Evolutionary conservation across 805 yeast genomes (phyloP).

Genomic region (Candida vaughaniae): DNA sequence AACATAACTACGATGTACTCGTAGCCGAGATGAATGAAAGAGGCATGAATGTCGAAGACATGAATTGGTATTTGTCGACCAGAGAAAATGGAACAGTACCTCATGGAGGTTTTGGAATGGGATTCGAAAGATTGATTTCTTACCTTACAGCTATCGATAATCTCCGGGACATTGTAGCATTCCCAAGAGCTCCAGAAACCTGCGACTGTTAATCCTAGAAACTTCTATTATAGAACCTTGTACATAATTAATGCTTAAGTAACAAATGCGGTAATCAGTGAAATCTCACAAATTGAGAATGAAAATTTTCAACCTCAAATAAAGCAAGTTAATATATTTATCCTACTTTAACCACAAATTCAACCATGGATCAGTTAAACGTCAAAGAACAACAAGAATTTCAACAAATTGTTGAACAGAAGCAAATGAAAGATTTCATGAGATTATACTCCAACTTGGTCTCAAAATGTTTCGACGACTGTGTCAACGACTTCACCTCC

Average conservation of each 20-base stretch:
- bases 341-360: no score
- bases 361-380: constrained; percentile 88
- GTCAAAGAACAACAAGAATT: constrained; percentile 95
- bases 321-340: no score
- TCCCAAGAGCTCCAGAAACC: constrained; percentile 65
- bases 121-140: constrained; percentile 81
- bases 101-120: constrained; percentile 97
- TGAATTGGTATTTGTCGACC: constrained; percentile 79
- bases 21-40: constrained; percentile 48
- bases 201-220: constrained; percentile 35
- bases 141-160: constrained; percentile 74
- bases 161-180: constrained; percentile 82
- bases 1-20: constrained; percentile 55
- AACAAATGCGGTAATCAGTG: no score
- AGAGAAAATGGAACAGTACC: constrained; percentile 81
- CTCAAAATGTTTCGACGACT: constrained; percentile 94
- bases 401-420: constrained; percentile 91
- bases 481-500: constrained; percentile 98
- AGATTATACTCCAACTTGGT: constrained; percentile 91
- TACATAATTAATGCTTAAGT: no score
- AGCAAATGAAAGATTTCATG: constrained; percentile 99
- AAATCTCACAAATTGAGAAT: no score
- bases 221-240: no score
- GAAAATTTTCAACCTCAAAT: constrained; percentile 9
- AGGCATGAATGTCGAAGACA: constrained; percentile 55